Evolutionary conservation across 257 asterid genomes (phyloP), one percentile per base, ranked within the genome.

Genomic region (Schizonepeta tenuifolia): DNA sequence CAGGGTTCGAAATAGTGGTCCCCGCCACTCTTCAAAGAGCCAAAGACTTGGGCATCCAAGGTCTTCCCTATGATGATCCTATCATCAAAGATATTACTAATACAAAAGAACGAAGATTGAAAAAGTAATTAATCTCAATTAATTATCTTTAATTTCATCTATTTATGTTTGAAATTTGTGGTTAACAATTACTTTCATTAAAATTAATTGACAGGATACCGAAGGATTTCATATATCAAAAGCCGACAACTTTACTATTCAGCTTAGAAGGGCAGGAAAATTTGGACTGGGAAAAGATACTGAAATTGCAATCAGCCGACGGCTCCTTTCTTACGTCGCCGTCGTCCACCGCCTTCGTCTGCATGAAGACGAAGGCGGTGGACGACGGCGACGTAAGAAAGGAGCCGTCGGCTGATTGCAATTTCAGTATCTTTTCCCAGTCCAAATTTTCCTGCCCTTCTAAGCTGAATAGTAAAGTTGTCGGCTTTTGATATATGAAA

Each of bases 251-350:
- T 6, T 11, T 85, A 9, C 57, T 85, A 1, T 81, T 40, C 67
- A 81, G 78, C 61, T 72, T 83, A 62, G 90, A 87, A 82, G 90
- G 87, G 68, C 7, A 78, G 6, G 74, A 61, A 1, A 71, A 77
- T 9, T 53, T 79, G 50, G 81, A 83, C 6, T 88, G 93, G 93
- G 58, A 82, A 41, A 88, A 69, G 56, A 64, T 88, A 13, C 76
- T 87, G 4, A 83, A 82, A 21, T 58, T 83, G 24, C 85, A 77
- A 15, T 31, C 84, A 26, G 24, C 31, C 5, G 78, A 80, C 46
- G 90, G 93, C 31, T 83, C 89, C 20, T 83, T 88, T 72, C 80
- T 83, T 63, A 76, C 82, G 9, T 87, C 90, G 8, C 86, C 85
- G 12, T 72, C 88, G 21, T 67, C 90, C 2, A 85, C 90, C 36